Conservation (phyloP, 495 filamentous ascomycete species). For the Annulohypoxylon stygium region DNA sequence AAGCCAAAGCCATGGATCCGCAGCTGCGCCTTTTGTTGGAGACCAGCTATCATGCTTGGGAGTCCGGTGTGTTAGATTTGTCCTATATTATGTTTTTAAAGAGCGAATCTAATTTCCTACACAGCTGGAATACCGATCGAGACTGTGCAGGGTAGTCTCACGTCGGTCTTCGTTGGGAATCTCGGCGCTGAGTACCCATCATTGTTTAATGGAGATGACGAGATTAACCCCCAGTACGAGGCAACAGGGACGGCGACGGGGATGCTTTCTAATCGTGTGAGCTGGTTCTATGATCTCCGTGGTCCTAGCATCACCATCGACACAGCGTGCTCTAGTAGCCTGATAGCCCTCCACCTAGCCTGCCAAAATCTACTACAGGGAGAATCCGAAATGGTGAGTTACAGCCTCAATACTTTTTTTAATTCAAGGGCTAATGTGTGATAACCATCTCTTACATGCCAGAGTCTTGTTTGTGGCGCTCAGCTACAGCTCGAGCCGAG, state of each 20-base stretch:
- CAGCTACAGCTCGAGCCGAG: slow-evolving; percentile 56
- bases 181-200: neutral
- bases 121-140: neutral
- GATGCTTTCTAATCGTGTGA: neutral
- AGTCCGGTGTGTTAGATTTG: slow-evolving; percentile 81
- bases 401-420: neutral
- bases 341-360: neutral
- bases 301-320: neutral
- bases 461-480: slow-evolving; percentile 59
- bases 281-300: neutral
- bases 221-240: neutral
- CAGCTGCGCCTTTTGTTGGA: slow-evolving; percentile 81
- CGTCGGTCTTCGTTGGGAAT: neutral
- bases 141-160: neutral
- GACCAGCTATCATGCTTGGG: slow-evolving; percentile 84
- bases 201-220: neutral
- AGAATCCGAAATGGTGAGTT: neutral
- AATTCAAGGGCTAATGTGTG: neutral
- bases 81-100: neutral
- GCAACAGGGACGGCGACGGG: neutral
- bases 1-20: slow-evolving; percentile 84
- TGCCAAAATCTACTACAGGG: neutral
- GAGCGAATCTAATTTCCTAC: neutral
- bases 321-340: neutral
- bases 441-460: neutral